These are phyloP conservation scores for Tolypocladium tundrense DNA, from an alignment of 2,329 filamentous ascomycete genomes.

Conservation along the genomic window DNA sequence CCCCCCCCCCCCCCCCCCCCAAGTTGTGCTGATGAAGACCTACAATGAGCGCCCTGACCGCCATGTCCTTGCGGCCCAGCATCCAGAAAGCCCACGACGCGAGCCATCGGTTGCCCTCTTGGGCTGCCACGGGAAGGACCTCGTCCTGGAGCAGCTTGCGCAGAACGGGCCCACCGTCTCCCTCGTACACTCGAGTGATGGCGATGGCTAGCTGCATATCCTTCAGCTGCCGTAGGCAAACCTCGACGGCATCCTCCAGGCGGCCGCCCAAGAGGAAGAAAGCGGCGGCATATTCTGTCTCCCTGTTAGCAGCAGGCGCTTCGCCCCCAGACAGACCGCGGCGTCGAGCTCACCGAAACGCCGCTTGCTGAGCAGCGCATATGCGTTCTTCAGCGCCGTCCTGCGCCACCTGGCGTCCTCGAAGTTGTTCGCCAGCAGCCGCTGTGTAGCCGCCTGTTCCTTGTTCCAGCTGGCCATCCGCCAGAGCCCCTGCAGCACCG, in stretches of 20 bases:
- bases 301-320: background rate
- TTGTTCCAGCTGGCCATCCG: constrained; percentile 84
- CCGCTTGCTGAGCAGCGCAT: constrained; percentile 82
- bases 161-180: constrained; percentile 67
- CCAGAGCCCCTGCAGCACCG: constrained; percentile 84
- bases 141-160: constrained; percentile 67
- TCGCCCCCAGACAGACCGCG: background rate
- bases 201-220: constrained; percentile 87
- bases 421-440: constrained; percentile 84
- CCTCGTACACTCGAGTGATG: constrained; percentile 78
- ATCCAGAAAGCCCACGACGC: constrained; percentile 96
- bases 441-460: constrained; percentile 73
- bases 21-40: constrained; percentile 19
- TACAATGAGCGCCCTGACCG: constrained; percentile 73
- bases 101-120: constrained; percentile 83
- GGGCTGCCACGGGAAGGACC: constrained; percentile 65
- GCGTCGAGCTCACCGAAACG: constrained; percentile 54
- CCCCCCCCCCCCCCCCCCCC: constrained; percentile 15
- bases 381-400: constrained; percentile 89
- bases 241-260: constrained; percentile 72
- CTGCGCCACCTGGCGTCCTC: constrained; percentile 77
- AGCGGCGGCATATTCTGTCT: constrained; percentile 76
- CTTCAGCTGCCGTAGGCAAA: constrained; percentile 77
- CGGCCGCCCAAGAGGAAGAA: constrained; percentile 90
- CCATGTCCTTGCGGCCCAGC: constrained; percentile 69